These are phyloP conservation scores for Carpinus fangiana DNA, from an alignment of 306 rosid genomes.

Conservation along the genomic window DNA sequence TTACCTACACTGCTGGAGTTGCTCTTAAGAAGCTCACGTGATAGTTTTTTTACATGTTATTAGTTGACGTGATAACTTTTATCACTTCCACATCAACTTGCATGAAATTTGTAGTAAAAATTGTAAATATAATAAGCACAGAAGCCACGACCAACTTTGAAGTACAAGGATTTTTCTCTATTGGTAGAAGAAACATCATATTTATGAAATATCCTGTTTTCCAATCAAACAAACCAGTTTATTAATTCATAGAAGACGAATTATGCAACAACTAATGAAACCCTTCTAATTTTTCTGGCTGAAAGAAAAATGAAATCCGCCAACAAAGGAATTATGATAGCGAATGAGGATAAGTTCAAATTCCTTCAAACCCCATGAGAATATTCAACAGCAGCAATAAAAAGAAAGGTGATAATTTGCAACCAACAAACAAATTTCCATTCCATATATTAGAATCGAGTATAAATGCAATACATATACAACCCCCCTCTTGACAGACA, in stretches of 20 bases:
- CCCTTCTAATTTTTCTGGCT: background rate
- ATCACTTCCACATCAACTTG: too few relatives aligned
- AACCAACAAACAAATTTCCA: slow-evolving; percentile 62
- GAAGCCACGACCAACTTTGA: too few relatives aligned
- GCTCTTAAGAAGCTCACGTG: too few relatives aligned
- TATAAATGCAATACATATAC: slow-evolving; percentile 67
- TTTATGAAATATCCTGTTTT: background rate
- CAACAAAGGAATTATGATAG: background rate
- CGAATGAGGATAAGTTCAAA: too few relatives aligned
- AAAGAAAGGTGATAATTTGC: background rate
- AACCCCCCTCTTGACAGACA: slow-evolving; percentile 38
- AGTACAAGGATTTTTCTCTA: background rate
- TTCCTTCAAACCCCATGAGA: background rate
- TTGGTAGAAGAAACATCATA: background rate
- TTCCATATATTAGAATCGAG: slow-evolving; percentile 51
- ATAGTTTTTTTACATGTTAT: too few relatives aligned
- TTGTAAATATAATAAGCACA: too few relatives aligned
- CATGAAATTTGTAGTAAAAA: too few relatives aligned
- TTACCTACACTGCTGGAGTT: too few relatives aligned
- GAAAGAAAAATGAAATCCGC: background rate
- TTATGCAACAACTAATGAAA: too few relatives aligned
- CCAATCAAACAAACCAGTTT: background rate
- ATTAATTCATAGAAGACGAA: background rate
- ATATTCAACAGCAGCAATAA: background rate
- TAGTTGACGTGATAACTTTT: too few relatives aligned